Conservation (phyloP, 495 filamentous ascomycete genomes). For the Penicillium egyptiacum region DNA sequence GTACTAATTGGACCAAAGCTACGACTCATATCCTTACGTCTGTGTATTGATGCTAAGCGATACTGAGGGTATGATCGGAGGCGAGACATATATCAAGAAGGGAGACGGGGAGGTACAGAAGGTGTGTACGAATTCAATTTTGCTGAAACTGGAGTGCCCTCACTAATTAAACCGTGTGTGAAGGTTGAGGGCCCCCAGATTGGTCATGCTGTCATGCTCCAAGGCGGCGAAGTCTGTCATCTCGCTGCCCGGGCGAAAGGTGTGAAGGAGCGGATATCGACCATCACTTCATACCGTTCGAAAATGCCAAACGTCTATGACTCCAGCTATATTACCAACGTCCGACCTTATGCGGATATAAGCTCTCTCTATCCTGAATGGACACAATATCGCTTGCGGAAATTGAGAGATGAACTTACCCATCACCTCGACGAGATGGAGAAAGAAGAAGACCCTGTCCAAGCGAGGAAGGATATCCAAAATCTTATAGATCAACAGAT, state of each 20-base stretch:
- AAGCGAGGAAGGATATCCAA: constrained; percentile 7
- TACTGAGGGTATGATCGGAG: constrained; percentile 34
- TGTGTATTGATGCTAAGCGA: constrained; percentile 38
- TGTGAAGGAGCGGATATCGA: constrained; percentile 34
- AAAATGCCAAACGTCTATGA: constrained; percentile 27
- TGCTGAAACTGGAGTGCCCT: not conserved
- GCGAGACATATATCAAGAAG: constrained; percentile 36
- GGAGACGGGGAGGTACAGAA: constrained; percentile 30
- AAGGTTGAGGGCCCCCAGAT: constrained; percentile 29
- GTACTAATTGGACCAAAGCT: constrained; percentile 9
- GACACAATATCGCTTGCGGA: constrained; percentile 28
- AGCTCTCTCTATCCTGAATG: constrained; percentile 31
- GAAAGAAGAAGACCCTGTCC: not conserved
- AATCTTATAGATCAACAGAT: constrained; percentile 17
- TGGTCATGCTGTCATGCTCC: constrained; percentile 31
- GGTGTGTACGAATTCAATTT: constrained; percentile 7
- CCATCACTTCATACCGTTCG: constrained; percentile 35
- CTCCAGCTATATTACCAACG: constrained; percentile 33
- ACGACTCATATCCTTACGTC: constrained; percentile 40
- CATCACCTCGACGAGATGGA: constrained; percentile 9
- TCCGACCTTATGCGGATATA: constrained; percentile 31
- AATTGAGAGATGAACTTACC: constrained; percentile 18
- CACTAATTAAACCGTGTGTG: not conserved
- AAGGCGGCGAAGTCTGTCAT: constrained; percentile 37
- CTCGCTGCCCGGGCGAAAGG: constrained; percentile 31